Base-by-base conservation (phyloP, 1,284 basidiomycete species). In the Ganoderma sp. region DNA sequence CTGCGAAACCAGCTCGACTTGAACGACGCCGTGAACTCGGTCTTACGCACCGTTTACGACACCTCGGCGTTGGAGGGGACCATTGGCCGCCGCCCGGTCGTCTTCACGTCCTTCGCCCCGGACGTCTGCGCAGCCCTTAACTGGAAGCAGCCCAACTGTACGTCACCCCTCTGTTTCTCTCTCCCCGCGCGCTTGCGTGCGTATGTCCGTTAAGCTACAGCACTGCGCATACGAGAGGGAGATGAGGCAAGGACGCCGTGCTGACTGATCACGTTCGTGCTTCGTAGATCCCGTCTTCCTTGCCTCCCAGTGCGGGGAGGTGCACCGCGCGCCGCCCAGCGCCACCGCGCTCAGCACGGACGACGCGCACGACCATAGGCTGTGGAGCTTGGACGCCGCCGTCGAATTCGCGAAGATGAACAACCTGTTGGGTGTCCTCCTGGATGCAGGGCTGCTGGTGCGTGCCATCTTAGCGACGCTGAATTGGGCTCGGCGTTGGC, bases 101-200 rank as follows among this genome's bases (percentile, higher is more conserved):
- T 95, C 15, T 95, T 98, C 78, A 91, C 91, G 60, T 96, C 95
- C 15, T 98, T 94, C 79, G 91, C 90, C 69, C 94, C 96, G 14
- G 91, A 93, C 74, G 87, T 95, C 3, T 97, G 95, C 79, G 89
- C 93, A 3, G 90, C 93, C 19, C 80, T 99, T 66, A 99, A 99
- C 79, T 99, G 98, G 97, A 99, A 99, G 81, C 98, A 99, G 81
- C 98, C 98, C 19, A 99, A 99, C 79, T 98, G 95, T 93, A 81
- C 79, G 87, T 79, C 57, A 62, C 60, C 67, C 50, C 70, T 68
- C 54, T 39, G 45, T 39, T 39, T 5, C 37, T 10, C 8, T 39
- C 37, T 39, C 37, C 37, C 32, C 32, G 37, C 37, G 37, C 37
- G 8, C 37, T 9, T 1, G 37, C 8, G 37, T 39, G 37, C 32